A percentile compares a stretch with the other conserved stretches of the same genome.
Conservation (phyloP, 1,284 basidiomycete genomes). For the Psilocybe mexicana region DNA sequence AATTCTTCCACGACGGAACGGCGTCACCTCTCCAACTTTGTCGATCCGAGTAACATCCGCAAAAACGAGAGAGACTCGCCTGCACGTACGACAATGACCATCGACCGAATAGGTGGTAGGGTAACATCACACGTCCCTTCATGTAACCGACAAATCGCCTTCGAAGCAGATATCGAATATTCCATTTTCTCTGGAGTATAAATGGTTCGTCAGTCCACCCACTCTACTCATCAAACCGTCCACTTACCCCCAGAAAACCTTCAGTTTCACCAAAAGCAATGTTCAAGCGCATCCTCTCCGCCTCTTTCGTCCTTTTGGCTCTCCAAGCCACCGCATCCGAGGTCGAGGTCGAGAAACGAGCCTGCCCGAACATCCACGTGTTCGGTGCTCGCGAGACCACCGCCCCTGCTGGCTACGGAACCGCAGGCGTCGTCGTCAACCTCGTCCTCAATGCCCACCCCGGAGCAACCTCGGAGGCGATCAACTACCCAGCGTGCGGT, state of each 20-base stretch:
- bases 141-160: slow-evolving; percentile 6
- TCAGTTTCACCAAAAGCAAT: background rate
- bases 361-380: slow-evolving; percentile 31
- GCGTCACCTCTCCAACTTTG: background rate
- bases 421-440: slow-evolving; percentile 27
- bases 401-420: slow-evolving; percentile 29
- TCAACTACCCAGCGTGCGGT: slow-evolving; percentile 35
- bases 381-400: slow-evolving; percentile 36
- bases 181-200: background rate
- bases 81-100: background rate
- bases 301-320: slow-evolving; percentile 17
- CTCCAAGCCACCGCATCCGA: slow-evolving; percentile 15
- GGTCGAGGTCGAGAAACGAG: slow-evolving; percentile 17
- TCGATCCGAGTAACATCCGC: slow-evolving; percentile 9
- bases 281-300: slow-evolving; percentile 13
- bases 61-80: background rate
- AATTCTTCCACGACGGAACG: background rate
- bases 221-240: background rate
- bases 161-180: background rate
- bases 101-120: background rate
- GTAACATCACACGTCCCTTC: background rate
- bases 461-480: slow-evolving; percentile 30
- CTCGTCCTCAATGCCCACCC: slow-evolving; percentile 26
- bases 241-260: background rate
- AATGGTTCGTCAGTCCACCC: background rate